Evolutionary conservation across 148 eudicot species (phyloP).

Genomic region (Tetragonia tetragonoides): DNA sequence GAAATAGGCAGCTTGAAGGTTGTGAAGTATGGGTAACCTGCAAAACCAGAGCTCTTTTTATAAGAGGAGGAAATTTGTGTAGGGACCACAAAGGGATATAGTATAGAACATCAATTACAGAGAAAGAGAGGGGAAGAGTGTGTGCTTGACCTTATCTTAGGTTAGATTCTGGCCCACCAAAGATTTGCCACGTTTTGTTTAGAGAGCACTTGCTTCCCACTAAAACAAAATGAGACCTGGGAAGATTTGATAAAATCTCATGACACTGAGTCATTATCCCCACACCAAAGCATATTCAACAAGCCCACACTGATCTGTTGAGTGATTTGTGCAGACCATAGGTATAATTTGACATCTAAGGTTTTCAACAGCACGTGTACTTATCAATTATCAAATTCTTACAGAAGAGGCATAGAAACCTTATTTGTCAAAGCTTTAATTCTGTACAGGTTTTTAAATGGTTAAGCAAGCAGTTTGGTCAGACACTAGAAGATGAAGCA

Average conservation of each 20-base stretch:
- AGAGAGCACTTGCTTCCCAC: slow-evolving; percentile 28
- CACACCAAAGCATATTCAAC: slow-evolving; percentile 14
- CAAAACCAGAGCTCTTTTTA: neutral
- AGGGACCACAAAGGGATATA: neutral
- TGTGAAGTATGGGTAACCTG: slow-evolving; percentile 8
- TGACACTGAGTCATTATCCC: slow-evolving; percentile 14
- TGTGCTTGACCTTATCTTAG: slow-evolving; percentile 10
- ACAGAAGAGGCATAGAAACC: neutral
- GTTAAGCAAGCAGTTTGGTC: no score
- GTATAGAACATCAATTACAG: neutral
- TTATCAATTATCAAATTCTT: neutral
- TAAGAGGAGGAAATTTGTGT: neutral
- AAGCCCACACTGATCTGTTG: neutral
- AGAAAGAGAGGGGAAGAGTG: neutral
- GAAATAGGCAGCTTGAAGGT: neutral
- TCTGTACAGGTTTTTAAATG: no score
- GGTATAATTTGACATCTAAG: neutral
- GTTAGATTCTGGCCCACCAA: neutral
- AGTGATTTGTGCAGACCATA: no score
- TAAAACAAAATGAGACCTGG: slow-evolving; percentile 12
- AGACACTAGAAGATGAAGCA: no score
- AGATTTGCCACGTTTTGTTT: slow-evolving; percentile 21
- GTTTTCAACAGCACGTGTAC: no score
- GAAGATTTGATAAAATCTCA: slow-evolving; percentile 13
- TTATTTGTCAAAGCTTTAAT: neutral